Conservation (phyloP, 2,329 filamentous ascomycete species). For the Pseudogymnoascus sp. region DNA sequence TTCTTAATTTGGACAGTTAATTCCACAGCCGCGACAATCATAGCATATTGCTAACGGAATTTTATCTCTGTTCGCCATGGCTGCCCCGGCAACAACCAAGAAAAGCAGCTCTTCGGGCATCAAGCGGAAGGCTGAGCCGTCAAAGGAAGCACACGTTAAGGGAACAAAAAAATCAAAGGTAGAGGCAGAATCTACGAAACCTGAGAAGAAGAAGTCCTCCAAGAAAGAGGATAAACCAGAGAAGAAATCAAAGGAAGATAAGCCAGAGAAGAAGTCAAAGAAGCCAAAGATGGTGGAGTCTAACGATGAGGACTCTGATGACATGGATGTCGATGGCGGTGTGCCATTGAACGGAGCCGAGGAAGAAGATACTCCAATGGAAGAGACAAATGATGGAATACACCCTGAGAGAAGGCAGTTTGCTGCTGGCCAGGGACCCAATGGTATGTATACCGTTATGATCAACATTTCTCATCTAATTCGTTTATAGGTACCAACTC, state of each 20-base stretch:
- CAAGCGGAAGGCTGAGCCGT: slow-evolving; percentile 50
- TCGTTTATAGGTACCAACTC: slow-evolving; percentile 51
- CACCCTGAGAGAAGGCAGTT: slow-evolving; percentile 30
- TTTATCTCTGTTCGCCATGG: neutral
- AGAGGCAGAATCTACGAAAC: slow-evolving; percentile 23
- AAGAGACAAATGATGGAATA: slow-evolving; percentile 27
- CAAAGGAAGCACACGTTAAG: slow-evolving; percentile 38
- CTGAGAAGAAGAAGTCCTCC: slow-evolving; percentile 30
- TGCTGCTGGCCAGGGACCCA: slow-evolving; percentile 14
- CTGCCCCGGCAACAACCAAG: slow-evolving; percentile 28
- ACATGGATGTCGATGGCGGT: slow-evolving; percentile 31
- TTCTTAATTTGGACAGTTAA: slow-evolving; percentile 1
- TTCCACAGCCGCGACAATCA: neutral
- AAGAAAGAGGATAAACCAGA: slow-evolving; percentile 31
- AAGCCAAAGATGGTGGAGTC: slow-evolving; percentile 26
- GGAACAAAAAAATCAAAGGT: slow-evolving; percentile 47
- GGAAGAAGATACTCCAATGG: slow-evolving; percentile 24
- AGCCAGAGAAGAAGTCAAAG: slow-evolving; percentile 11
- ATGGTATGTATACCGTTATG: slow-evolving; percentile 19
- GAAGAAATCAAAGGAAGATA: slow-evolving; percentile 15
- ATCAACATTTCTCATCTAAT: slow-evolving; percentile 13
- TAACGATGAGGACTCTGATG: slow-evolving; percentile 34
- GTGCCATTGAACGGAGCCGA: slow-evolving; percentile 17
- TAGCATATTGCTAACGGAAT: slow-evolving; percentile 1
- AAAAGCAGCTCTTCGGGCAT: slow-evolving; percentile 41